phyloP scores from a whole-genome alignment of 345 rosid species.

The Boechera divaricarpa region DNA sequence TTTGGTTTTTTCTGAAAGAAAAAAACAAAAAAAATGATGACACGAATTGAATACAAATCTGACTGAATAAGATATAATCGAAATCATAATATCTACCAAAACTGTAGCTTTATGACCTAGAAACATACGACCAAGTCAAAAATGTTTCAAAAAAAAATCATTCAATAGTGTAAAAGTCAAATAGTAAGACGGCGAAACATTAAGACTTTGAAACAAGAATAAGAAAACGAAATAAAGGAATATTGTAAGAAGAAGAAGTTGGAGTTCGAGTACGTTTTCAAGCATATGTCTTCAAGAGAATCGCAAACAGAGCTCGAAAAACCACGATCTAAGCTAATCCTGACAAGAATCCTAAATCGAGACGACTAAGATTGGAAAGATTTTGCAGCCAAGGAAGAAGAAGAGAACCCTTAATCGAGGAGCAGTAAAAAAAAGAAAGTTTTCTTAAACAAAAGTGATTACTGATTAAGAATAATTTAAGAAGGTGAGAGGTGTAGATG shows the following conservation, averaged over 20 bases:
- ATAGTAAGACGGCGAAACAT: neutral
- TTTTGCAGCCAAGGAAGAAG: slow-evolving; percentile 10
- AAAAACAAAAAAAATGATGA: neutral
- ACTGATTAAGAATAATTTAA: slow-evolving; percentile 1
- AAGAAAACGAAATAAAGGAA: neutral
- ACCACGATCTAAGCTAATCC: slow-evolving; percentile 14
- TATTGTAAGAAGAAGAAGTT: neutral
- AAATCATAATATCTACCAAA: slow-evolving; percentile 18
- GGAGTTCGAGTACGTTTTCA: slow-evolving; percentile 28
- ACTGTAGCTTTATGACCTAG: slow-evolving; percentile 11
- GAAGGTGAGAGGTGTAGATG: slow-evolving; percentile 7
- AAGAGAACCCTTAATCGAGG: neutral
- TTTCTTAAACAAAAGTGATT: neutral
- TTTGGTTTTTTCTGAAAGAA: neutral
- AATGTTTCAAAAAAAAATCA: neutral
- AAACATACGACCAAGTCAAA: slow-evolving; percentile 10
- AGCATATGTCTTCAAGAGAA: slow-evolving; percentile 17
- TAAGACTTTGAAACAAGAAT: neutral
- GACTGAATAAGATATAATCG: neutral
- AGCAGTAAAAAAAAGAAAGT: neutral
- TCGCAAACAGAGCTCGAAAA: slow-evolving; percentile 1
- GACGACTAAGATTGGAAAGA: neutral
- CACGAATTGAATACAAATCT: slow-evolving; percentile 12
- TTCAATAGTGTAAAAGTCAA: slow-evolving; percentile 3
- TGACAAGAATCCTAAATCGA: slow-evolving; percentile 13